A percentile compares a stretch with the other conserved stretches of the same genome.
These are phyloP conservation scores for Hymenoscyphus repandus DNA, from an alignment of 2,329 filamentous ascomycete species.

Conservation along the genomic window DNA sequence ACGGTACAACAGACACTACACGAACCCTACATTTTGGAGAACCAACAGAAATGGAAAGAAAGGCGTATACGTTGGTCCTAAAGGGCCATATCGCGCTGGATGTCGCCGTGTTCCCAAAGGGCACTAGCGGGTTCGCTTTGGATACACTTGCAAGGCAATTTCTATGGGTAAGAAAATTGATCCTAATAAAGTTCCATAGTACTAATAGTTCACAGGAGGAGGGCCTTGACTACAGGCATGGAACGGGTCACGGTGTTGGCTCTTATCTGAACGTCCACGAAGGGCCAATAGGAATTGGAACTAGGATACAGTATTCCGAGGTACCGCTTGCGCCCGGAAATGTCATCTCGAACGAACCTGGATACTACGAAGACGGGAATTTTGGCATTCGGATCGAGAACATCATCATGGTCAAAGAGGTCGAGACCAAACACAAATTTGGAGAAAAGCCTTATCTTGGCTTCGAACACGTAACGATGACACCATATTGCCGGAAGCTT, in stretches of 20 bases:
- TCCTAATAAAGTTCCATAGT: background rate
- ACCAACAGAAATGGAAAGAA: constrained; percentile 76
- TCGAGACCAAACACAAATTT: constrained; percentile 81
- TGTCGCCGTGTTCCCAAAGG: constrained; percentile 83
- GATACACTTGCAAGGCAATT: constrained; percentile 85
- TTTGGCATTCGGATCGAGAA: constrained; percentile 98
- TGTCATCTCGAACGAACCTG: constrained; percentile 92
- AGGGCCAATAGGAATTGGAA: constrained; percentile 93
- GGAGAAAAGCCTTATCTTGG: constrained; percentile 91
- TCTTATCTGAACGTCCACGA: constrained; percentile 97
- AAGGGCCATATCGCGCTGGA: constrained; percentile 93
- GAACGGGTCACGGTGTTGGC: constrained; percentile 92
- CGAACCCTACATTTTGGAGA: constrained; percentile 87
- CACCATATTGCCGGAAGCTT: constrained; percentile 85
- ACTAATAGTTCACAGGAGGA: constrained; percentile 43
- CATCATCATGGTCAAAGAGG: constrained; percentile 83
- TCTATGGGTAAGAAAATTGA: constrained; percentile 63
- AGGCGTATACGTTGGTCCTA: constrained; percentile 87
- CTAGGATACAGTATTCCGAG: constrained; percentile 84
- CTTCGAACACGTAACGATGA: constrained; percentile 97
- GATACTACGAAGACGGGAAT: constrained; percentile 92
- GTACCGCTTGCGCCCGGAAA: constrained; percentile 87
- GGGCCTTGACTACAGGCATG: constrained; percentile 91
- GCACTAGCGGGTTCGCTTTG: constrained; percentile 87
- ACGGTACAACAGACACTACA: constrained; percentile 95